phyloP scores from a whole-genome alignment of 768 basidiomycete species.

The Crepidotus variabilis region DNA sequence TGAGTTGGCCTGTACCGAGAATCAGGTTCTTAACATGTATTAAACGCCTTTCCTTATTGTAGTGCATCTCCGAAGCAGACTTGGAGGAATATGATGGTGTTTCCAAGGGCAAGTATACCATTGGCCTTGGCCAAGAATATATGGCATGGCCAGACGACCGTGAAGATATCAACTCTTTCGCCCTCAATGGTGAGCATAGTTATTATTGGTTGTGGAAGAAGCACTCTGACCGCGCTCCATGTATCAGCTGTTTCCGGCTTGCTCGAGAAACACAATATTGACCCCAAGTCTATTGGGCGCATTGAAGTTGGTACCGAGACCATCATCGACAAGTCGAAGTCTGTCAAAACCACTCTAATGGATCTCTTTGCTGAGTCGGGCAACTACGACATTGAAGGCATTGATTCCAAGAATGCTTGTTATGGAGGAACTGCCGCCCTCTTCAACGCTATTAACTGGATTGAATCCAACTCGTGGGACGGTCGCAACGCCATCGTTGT shows the following conservation, averaged over 20 bases:
- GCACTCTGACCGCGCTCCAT: slow-evolving; percentile 6
- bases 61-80: slow-evolving; percentile 96
- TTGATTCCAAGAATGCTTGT: slow-evolving; percentile 99
- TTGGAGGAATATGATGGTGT: slow-evolving; percentile 95
- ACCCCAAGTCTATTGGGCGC: slow-evolving; percentile 94
- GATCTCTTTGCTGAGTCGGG: slow-evolving; percentile 91
- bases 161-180: slow-evolving; percentile 99
- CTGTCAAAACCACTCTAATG: slow-evolving; percentile 98
- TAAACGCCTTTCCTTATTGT: slow-evolving; percentile 9
- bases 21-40: slow-evolving; percentile 6
- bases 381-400: slow-evolving; percentile 97
- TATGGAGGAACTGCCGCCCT: slow-evolving; percentile 98
- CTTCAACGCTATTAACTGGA: slow-evolving; percentile 99
- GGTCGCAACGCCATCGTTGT: slow-evolving; percentile 97
- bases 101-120: slow-evolving; percentile 95
- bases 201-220: neutral
- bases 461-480: slow-evolving; percentile 95
- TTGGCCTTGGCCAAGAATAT: slow-evolving; percentile 95
- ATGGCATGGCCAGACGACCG: slow-evolving; percentile 99
- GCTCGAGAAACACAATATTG: slow-evolving; percentile 91
- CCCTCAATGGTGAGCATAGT: slow-evolving; percentile 72
- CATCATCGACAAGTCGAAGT: slow-evolving; percentile 99
- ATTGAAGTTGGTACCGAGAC: slow-evolving; percentile 99
- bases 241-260: slow-evolving; percentile 79
- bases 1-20: slow-evolving; percentile 32